A percentile compares a stretch with the other conserved stretches of the same genome.
Evolutionary conservation across 2,329 filamentous ascomycete genomes (phyloP).

Genomic region (Boeremia lycopersici): DNA sequence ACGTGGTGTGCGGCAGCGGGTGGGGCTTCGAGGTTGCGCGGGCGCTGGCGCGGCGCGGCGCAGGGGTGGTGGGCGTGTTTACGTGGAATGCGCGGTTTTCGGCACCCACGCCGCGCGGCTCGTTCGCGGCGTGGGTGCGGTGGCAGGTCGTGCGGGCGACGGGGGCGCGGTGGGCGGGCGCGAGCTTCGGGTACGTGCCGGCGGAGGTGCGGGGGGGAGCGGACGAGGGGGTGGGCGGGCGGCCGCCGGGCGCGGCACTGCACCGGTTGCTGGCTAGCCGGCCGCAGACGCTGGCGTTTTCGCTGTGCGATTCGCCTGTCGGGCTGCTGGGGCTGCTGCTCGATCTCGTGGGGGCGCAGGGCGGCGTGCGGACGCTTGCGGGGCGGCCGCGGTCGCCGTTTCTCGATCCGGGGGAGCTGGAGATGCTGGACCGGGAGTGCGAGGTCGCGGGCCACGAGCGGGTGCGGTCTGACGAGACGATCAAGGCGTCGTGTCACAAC

Average conservation of each 20-base stretch:
- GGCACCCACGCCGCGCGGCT: slow-evolving; percentile 54
- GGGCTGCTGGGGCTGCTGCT: slow-evolving; percentile 43
- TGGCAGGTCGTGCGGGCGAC: slow-evolving; percentile 59
- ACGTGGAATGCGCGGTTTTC: slow-evolving; percentile 63
- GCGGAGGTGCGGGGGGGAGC: slow-evolving; percentile 41
- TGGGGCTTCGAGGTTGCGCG: slow-evolving; percentile 54
- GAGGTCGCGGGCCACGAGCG: slow-evolving; percentile 11
- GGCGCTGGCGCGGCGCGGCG: slow-evolving; percentile 56
- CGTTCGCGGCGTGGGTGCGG: slow-evolving; percentile 59
- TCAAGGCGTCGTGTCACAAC: not conserved
- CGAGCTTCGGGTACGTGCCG: slow-evolving; percentile 62
- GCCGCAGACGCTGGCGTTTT: slow-evolving; percentile 46
- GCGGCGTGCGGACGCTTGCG: slow-evolving; percentile 18
- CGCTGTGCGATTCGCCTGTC: slow-evolving; percentile 47
- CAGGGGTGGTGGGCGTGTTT: slow-evolving; percentile 64
- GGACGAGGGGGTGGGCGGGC: not conserved
- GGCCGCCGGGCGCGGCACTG: slow-evolving; percentile 22
- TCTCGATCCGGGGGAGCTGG: slow-evolving; percentile 38
- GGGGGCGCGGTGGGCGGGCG: slow-evolving; percentile 47
- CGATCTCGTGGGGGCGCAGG: slow-evolving; percentile 39
- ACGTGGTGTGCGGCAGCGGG: slow-evolving; percentile 63
- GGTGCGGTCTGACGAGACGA: slow-evolving; percentile 9
- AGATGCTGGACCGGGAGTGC: slow-evolving; percentile 28
- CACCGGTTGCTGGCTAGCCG: slow-evolving; percentile 38
- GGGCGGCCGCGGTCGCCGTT: slow-evolving; percentile 38